These are phyloP conservation scores for Herpetomonas tarakana DNA, from an alignment of 208 protist species.

Conservation along the genomic window DNA sequence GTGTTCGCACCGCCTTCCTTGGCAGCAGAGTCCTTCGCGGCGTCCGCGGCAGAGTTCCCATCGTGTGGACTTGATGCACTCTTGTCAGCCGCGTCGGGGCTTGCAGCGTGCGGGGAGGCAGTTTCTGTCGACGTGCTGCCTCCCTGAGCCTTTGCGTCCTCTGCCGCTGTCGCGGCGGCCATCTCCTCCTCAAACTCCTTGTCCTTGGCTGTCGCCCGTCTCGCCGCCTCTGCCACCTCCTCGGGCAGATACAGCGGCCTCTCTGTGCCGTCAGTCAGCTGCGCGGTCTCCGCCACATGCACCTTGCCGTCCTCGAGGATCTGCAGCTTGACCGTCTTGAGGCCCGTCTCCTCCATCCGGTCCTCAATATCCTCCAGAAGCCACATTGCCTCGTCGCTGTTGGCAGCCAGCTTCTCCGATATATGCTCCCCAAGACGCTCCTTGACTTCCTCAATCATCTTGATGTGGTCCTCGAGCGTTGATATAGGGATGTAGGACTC, in stretches of 20 bases:
- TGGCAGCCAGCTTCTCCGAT: constrained; percentile 50
- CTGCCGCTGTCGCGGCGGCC: neutral
- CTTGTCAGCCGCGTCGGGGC: no score
- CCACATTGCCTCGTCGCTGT: constrained; percentile 75
- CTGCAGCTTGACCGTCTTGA: constrained; percentile 72
- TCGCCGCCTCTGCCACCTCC: neutral
- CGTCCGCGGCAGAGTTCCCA: neutral
- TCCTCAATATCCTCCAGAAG: constrained; percentile 89
- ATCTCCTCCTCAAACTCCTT: constrained; percentile 2
- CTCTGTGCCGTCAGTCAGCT: constrained; percentile 77
- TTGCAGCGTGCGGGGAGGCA: no score
- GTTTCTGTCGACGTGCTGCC: neutral
- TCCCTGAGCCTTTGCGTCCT: neutral
- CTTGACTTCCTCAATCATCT: constrained; percentile 69
- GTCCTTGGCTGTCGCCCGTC: neutral
- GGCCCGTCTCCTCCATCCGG: constrained; percentile 67
- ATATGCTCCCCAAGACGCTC: constrained; percentile 59
- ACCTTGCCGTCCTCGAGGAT: constrained; percentile 66
- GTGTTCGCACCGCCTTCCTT: neutral
- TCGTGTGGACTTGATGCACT: no score
- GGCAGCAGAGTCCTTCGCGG: neutral
- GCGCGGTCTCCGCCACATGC: constrained; percentile 33
- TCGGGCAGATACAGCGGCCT: constrained; percentile 52
- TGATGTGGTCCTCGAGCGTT: constrained; percentile 81
- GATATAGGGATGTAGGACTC: constrained; percentile 80